Percentiles rank a stretch among this genome's conserved stretches.
These are phyloP conservation scores for Aspergillus ostianus DNA, from an alignment of 495 filamentous ascomycete genomes.

Conservation along the genomic window DNA sequence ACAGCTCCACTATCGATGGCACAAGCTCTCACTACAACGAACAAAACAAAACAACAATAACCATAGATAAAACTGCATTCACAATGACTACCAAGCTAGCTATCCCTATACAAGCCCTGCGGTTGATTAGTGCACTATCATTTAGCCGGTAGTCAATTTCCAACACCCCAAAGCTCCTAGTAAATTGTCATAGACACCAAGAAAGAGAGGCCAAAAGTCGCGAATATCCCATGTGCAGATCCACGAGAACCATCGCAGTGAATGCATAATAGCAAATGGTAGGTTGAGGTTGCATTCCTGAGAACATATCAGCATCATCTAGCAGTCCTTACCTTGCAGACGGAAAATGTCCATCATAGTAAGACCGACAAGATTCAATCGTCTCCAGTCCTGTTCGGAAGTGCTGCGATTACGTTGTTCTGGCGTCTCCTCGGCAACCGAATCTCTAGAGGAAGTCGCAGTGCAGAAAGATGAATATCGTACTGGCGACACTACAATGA, in stretches of 20 bases:
- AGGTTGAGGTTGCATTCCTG: neutral
- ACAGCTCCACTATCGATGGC: neutral
- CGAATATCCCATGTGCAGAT: neutral
- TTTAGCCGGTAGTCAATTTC: neutral
- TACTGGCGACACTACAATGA: slow-evolving; percentile 40
- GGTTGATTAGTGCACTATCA: neutral
- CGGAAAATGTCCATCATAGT: neutral
- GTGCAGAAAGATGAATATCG: neutral
- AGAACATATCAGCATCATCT: neutral
- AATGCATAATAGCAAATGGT: neutral
- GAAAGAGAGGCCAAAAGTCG: neutral
- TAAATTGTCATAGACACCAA: neutral
- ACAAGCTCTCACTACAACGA: neutral
- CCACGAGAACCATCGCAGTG: neutral
- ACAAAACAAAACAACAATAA: neutral
- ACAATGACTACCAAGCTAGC: neutral
- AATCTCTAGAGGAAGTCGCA: neutral
- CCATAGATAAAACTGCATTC: neutral
- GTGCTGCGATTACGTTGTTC: slow-evolving; percentile 1
- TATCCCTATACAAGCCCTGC: neutral
- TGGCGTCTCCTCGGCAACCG: neutral
- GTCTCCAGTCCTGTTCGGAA: neutral
- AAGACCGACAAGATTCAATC: neutral
- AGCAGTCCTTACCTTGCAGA: neutral
- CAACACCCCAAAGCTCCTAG: neutral